Percentiles rank a stretch among this genome's conserved stretches.
phyloP scores from a whole-genome alignment of 768 basidiomycete species.

The Leccinum obscurum region DNA sequence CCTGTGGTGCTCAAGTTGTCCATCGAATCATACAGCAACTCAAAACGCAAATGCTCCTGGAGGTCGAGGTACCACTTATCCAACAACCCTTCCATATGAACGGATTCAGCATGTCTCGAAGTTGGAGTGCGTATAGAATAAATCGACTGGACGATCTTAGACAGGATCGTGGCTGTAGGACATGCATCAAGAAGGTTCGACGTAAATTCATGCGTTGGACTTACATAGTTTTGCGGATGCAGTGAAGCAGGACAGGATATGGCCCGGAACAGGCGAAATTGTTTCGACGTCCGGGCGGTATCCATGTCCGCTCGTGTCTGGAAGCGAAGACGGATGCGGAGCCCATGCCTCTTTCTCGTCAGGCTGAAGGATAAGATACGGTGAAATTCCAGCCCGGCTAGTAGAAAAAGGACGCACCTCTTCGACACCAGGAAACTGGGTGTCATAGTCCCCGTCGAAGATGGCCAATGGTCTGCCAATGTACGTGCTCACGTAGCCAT shows the following conservation, averaged over 20 bases:
- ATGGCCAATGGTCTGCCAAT: slow-evolving; percentile 79
- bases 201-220: slow-evolving; percentile 24
- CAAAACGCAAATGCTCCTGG: slow-evolving; percentile 65
- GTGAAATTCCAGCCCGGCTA: not conserved
- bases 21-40: slow-evolving; percentile 44
- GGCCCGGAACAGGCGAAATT: slow-evolving; percentile 40
- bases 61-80: slow-evolving; percentile 78
- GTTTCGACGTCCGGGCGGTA: slow-evolving; percentile 23
- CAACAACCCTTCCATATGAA: slow-evolving; percentile 57
- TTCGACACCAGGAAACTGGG: slow-evolving; percentile 57
- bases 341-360: slow-evolving; percentile 64
- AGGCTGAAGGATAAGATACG: slow-evolving; percentile 36
- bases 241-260: slow-evolving; percentile 73
- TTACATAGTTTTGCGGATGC: slow-evolving; percentile 71
- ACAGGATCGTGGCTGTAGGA: slow-evolving; percentile 61
- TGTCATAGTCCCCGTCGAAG: slow-evolving; percentile 76
- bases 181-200: slow-evolving; percentile 5
- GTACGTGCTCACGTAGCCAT: slow-evolving; percentile 77
- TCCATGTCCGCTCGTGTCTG: slow-evolving; percentile 32
- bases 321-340: slow-evolving; percentile 40
- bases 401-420: slow-evolving; percentile 42
- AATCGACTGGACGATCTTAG: slow-evolving; percentile 66
- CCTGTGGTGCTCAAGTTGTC: slow-evolving; percentile 25
- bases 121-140: slow-evolving; percentile 62
- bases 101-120: slow-evolving; percentile 58